Conservation (phyloP, 2,329 filamentous ascomycete species). For the Coniochaeta sp. region DNA sequence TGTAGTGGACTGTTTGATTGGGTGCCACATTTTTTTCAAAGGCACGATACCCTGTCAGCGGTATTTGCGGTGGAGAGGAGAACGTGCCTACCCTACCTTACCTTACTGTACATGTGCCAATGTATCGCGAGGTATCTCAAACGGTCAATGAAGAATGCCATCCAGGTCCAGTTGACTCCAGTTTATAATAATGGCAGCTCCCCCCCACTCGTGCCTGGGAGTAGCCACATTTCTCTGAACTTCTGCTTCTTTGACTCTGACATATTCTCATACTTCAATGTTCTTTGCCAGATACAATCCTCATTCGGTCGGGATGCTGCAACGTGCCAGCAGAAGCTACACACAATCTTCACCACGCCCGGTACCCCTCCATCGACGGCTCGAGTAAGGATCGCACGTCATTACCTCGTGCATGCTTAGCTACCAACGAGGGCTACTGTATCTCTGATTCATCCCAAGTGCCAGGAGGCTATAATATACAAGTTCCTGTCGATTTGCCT, state of each 20-base stretch:
- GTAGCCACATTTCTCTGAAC: background rate
- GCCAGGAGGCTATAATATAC: background rate
- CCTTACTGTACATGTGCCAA: background rate
- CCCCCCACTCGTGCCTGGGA: background rate
- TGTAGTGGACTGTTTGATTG: background rate
- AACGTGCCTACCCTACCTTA: too few relatives aligned
- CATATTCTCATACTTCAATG: background rate
- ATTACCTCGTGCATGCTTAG: background rate
- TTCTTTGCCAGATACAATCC: background rate
- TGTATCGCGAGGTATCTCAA: background rate
- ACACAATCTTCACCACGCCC: constrained; percentile 1
- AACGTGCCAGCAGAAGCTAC: constrained; percentile 5
- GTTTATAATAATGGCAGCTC: constrained; percentile 2
- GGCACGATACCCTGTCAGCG: background rate
- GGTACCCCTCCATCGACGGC: constrained; percentile 5
- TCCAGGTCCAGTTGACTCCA: background rate
- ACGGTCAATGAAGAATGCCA: background rate
- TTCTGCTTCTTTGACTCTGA: background rate
- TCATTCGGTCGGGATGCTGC: constrained; percentile 1
- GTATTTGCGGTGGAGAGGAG: background rate
- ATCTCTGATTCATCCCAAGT: background rate
- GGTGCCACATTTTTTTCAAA: background rate
- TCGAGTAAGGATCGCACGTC: constrained; percentile 2
- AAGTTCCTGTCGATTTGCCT: background rate
- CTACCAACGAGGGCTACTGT: background rate